A percentile compares a stretch with the other conserved stretches of the same genome.
phyloP scores from a whole-genome alignment of 2,329 filamentous ascomycete species.

The Pezicula radicicola region DNA sequence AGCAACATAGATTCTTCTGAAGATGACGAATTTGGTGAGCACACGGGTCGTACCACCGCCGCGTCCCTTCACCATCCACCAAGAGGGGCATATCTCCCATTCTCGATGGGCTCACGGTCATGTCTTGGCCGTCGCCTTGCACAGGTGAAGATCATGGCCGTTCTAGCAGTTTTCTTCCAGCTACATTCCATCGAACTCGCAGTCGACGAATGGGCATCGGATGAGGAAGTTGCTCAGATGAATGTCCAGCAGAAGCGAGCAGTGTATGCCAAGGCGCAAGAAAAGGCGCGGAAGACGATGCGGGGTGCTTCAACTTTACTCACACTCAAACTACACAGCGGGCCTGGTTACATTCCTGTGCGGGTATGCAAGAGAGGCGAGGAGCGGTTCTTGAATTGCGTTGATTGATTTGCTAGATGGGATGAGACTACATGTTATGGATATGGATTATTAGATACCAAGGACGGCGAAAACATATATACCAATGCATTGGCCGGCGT shows the following conservation, averaged over 20 bases:
- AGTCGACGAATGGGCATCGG: constrained; percentile 51
- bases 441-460: not conserved
- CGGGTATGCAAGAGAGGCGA: constrained; percentile 65
- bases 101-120: constrained; percentile 54
- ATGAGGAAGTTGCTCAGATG: constrained; percentile 53
- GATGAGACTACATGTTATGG: not conserved
- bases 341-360: constrained; percentile 54
- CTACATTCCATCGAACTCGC: constrained; percentile 51
- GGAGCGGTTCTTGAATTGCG: constrained; percentile 58
- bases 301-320: constrained; percentile 58
- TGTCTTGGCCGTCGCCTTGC: constrained; percentile 58
- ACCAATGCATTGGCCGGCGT: not conserved
- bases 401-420: constrained; percentile 14
- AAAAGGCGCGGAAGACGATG: constrained; percentile 49
- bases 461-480: not conserved
- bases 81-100: constrained; percentile 54
- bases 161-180: constrained; percentile 52
- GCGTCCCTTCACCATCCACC: constrained; percentile 36
- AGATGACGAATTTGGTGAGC: constrained; percentile 52
- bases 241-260: constrained; percentile 38
- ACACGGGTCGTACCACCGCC: constrained; percentile 58
- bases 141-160: constrained; percentile 55
- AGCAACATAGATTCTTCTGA: constrained; percentile 24
- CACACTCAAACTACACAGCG: constrained; percentile 67
- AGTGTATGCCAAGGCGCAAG: constrained; percentile 60